A percentile compares a stretch with the other conserved stretches of the same genome.
Evolutionary conservation across 495 filamentous ascomycete genomes (phyloP).

Genomic region (Tirmania nivea): DNA sequence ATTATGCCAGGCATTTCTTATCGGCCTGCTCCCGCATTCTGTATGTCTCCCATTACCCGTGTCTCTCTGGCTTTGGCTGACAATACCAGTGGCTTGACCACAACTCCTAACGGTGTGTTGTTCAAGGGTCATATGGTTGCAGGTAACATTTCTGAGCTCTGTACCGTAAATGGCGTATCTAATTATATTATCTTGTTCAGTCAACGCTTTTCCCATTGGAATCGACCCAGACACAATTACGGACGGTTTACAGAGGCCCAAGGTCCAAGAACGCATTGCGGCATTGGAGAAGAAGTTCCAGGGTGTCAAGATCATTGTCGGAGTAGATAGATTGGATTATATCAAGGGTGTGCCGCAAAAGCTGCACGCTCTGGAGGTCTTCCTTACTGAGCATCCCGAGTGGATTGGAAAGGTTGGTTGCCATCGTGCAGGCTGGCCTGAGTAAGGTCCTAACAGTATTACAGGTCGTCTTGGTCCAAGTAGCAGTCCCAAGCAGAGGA

Average conservation of each 20-base stretch:
- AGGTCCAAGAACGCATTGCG: constrained; percentile 58
- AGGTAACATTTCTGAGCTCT: background rate
- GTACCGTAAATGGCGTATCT: no score
- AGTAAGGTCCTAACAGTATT: background rate
- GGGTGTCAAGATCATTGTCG: constrained; percentile 73
- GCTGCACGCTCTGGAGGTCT: constrained; percentile 71
- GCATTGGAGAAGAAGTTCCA: constrained; percentile 60
- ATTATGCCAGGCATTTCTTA: constrained; percentile 77
- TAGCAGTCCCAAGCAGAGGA: constrained; percentile 74
- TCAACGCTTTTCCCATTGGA: constrained; percentile 75
- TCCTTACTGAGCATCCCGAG: constrained; percentile 79
- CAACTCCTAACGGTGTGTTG: constrained; percentile 65
- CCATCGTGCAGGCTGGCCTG: no score
- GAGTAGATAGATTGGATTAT: constrained; percentile 82
- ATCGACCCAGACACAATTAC: constrained; percentile 93
- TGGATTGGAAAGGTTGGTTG: constrained; percentile 56
- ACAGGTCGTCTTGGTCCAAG: constrained; percentile 52
- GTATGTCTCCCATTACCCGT: constrained; percentile 25
- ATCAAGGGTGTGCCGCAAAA: constrained; percentile 96
- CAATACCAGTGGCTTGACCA: constrained; percentile 38
- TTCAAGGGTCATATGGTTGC: constrained; percentile 48
- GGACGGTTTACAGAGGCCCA: constrained; percentile 59
- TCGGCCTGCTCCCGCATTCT: constrained; percentile 67
- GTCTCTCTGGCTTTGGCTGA: constrained; percentile 4
- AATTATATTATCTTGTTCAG: constrained; percentile 21